These are phyloP conservation scores for Tripterygium wilfordii DNA, from an alignment of 177 flowering plant species.

Conservation along the genomic window DNA sequence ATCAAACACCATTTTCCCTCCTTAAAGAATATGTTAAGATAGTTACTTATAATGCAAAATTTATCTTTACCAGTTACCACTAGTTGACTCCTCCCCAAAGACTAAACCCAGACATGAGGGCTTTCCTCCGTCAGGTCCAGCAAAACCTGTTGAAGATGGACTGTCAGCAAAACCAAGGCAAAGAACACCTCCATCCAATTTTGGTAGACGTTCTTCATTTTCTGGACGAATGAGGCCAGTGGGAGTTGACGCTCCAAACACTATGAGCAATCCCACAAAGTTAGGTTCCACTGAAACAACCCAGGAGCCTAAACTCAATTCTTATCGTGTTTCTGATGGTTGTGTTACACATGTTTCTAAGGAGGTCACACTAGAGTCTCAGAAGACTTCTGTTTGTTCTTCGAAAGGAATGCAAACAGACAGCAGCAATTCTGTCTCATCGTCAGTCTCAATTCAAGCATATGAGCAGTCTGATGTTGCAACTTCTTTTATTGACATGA, in stretches of 20 bases:
- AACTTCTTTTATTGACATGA: conserved; percentile 26
- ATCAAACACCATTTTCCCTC: neutral
- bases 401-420: conserved; percentile 38
- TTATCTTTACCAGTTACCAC: conserved; percentile 45
- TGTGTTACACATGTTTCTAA: conserved; percentile 9
- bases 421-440: conserved; percentile 50
- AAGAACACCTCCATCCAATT: conserved; percentile 51
- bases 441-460: conserved; percentile 46
- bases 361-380: conserved; percentile 20
- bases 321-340: conserved; percentile 18
- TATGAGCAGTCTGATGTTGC: conserved; percentile 48
- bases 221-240: conserved; percentile 39
- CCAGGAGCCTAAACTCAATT: conserved; percentile 26
- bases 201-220: conserved; percentile 46
- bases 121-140: conserved; percentile 42
- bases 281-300: conserved; percentile 20
- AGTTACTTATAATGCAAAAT: neutral
- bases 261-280: conserved; percentile 18
- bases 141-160: conserved; percentile 62
- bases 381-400: conserved; percentile 20
- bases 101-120: conserved; percentile 61
- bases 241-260: conserved; percentile 30
- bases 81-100: conserved; percentile 58
- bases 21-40: neutral
- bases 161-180: conserved; percentile 40